These are phyloP conservation scores for Copromyces sp. DNA, from an alignment of 495 filamentous ascomycete genomes.

Conservation along the genomic window DNA sequence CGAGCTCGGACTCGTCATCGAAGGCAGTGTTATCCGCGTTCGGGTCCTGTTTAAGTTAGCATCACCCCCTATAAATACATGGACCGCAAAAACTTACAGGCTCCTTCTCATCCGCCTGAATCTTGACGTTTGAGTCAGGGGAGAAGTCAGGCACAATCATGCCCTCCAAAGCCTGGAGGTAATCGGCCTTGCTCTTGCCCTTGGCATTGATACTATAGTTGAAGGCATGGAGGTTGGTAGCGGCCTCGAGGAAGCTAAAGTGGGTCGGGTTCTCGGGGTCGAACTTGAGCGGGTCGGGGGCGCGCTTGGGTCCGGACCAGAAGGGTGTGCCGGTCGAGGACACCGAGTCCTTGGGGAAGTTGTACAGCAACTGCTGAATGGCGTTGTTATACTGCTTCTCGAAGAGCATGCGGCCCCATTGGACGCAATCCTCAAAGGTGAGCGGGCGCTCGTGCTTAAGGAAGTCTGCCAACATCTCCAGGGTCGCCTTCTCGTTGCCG, in stretches of 20 bases:
- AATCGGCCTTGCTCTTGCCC: slow-evolving; percentile 54
- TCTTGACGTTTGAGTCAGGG: slow-evolving; percentile 86
- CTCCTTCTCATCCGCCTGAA: slow-evolving; percentile 92
- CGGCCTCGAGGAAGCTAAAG: slow-evolving; percentile 75
- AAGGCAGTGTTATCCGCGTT: slow-evolving; percentile 54
- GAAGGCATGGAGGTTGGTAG: slow-evolving; percentile 89
- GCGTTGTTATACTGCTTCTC: slow-evolving; percentile 96
- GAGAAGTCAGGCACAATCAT: slow-evolving; percentile 97
- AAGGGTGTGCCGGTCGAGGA: slow-evolving; percentile 85
- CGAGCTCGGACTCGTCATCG: slow-evolving; percentile 63
- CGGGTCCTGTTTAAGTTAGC: slow-evolving; percentile 50
- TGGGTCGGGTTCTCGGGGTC: slow-evolving; percentile 76
- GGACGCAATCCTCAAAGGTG: slow-evolving; percentile 89
- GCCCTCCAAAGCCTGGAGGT: slow-evolving; percentile 67
- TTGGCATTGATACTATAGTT: slow-evolving; percentile 93
- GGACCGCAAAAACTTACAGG: slow-evolving; percentile 40
- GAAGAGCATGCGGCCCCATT: slow-evolving; percentile 88
- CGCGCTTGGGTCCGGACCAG: slow-evolving; percentile 98
- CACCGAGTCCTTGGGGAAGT: slow-evolving; percentile 89
- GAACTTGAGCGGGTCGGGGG: slow-evolving; percentile 85
- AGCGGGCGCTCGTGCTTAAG: slow-evolving; percentile 89
- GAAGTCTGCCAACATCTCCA: slow-evolving; percentile 82
- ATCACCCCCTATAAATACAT: background rate
- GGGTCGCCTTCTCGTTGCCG: slow-evolving; percentile 90
- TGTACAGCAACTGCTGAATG: slow-evolving; percentile 92